Base-by-base conservation (phyloP, 106 monocot genomes). In the Cymbidium sinense region DNA sequence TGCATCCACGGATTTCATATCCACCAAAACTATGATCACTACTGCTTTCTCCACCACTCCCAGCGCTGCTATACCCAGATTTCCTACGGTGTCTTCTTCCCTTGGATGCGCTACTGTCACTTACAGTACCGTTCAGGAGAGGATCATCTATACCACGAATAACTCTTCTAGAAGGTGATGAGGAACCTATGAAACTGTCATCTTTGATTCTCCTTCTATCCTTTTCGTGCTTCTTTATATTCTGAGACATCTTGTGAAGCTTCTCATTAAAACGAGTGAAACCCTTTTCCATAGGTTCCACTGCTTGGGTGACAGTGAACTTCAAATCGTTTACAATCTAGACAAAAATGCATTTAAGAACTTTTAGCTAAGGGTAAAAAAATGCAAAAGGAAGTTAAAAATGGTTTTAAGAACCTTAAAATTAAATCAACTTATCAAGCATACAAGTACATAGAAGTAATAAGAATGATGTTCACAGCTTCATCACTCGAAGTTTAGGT, bases 291-390 rank as follows among this genome's bases (percentile, higher is more conserved):
- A 98, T 86, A 5, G 96, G 96, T 70, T 92, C 96, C 55, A 91
- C 91, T 2, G 94, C 96, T 27, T 98, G 96, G 44, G 20, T 98
- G 54, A 98, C 90, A 0, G 96, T 94, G 72, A 98, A 98, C 87
- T 90, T 98, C 76, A 98, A 81, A 84, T 98, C 96, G 74, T 92
- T 92, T 52, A 93, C 89, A 71, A 96, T 96, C 93, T 96, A 81
- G 72, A 78, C 13, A 34, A 52, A 58, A 58, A 29, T 12, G 28
- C 75, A 54, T 76, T 34, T 10, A 74, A 71, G 43, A 74, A 74
- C 27, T 12, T 74, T 74, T 23, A 74, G 25, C 41, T 1, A 43
- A 23, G 23, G 1, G 25, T 12, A 43, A 18, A 43, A 70, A 70
- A 0, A 70, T 39, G 37, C 21, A 37, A 37, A 36, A 4, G 21